A percentile compares a stretch with the other conserved stretches of the same genome.
phyloP scores from a whole-genome alignment of 257 asterid species.

The Mitragyna speciosa region DNA sequence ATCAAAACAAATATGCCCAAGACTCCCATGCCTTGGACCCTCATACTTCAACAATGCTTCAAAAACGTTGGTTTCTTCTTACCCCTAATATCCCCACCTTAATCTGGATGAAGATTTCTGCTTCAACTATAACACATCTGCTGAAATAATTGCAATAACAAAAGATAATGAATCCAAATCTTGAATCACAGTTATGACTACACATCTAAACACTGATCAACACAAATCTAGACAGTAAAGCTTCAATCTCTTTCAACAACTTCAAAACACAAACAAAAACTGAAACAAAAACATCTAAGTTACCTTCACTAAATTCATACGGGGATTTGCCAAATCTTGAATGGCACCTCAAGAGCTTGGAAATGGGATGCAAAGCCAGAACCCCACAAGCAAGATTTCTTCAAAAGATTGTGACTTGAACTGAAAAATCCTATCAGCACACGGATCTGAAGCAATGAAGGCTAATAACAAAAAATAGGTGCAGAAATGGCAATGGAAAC shows the following conservation, averaged over 20 bases:
- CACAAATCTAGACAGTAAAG: not conserved
- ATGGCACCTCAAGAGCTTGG: slow-evolving; percentile 4
- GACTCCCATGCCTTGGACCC: slow-evolving; percentile 37
- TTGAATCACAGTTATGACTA: slow-evolving; percentile 3
- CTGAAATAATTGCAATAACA: slow-evolving; percentile 5
- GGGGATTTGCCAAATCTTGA: not conserved
- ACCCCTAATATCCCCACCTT: not conserved
- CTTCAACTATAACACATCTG: slow-evolving; percentile 10
- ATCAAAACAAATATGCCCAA: slow-evolving; percentile 35
- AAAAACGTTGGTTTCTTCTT: not conserved
- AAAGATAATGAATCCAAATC: slow-evolving; percentile 23
- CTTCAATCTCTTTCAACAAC: slow-evolving; percentile 18
- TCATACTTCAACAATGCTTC: slow-evolving; percentile 37
- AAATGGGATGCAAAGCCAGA: slow-evolving; percentile 8
- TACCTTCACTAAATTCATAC: slow-evolving; percentile 33
- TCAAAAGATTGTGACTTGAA: slow-evolving; percentile 11
- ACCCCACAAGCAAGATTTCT: slow-evolving; percentile 20
- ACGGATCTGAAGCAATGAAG: slow-evolving; percentile 47
- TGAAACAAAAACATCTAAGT: slow-evolving; percentile 22
- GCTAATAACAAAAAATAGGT: slow-evolving; percentile 11
- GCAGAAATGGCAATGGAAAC: slow-evolving; percentile 12
- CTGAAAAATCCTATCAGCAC: slow-evolving; percentile 17
- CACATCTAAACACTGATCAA: not conserved
- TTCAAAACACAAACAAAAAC: slow-evolving; percentile 22
- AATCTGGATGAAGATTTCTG: not conserved